Evolutionary conservation across 202 grass and related monocot species (phyloP).

Genomic region (Brachypodium distachyon): DNA sequence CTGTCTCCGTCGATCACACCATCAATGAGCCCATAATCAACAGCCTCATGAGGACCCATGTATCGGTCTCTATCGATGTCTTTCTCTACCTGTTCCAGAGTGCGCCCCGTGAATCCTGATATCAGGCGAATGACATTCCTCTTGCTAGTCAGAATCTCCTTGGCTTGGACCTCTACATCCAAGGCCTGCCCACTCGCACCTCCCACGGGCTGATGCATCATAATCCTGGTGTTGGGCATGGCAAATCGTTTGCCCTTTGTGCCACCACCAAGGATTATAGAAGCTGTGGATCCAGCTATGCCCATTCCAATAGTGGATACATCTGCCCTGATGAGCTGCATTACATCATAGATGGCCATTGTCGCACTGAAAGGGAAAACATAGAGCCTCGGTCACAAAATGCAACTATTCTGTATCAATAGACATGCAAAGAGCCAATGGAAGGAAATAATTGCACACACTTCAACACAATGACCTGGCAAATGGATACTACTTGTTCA

Average conservation of each 20-base stretch:
- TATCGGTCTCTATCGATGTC: constrained; percentile 85
- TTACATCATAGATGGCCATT: constrained; percentile 93
- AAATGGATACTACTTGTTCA: neutral
- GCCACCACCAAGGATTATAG: constrained; percentile 85
- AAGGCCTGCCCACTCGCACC: constrained; percentile 67
- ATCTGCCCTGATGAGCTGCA: constrained; percentile 81
- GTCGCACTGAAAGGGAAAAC: constrained; percentile 50
- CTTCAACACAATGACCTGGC: neutral
- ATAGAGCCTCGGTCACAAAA: neutral
- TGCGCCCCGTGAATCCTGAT: constrained; percentile 53
- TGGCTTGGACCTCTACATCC: constrained; percentile 70
- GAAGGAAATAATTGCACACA: neutral
- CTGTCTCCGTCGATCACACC: constrained; percentile 66
- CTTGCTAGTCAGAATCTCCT: constrained; percentile 81
- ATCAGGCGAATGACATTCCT: constrained; percentile 62
- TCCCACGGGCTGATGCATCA: constrained; percentile 86
- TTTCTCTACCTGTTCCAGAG: constrained; percentile 66
- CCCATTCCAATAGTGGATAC: constrained; percentile 81
- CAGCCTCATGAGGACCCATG: constrained; percentile 89
- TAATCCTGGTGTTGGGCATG: constrained; percentile 93
- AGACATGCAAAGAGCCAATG: neutral
- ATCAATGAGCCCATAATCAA: constrained; percentile 86
- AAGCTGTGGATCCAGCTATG: constrained; percentile 68
- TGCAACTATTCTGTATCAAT: neutral
- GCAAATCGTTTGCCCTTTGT: constrained; percentile 85